Conservation (phyloP, 768 basidiomycete species). For the Mycena filopes region DNA sequence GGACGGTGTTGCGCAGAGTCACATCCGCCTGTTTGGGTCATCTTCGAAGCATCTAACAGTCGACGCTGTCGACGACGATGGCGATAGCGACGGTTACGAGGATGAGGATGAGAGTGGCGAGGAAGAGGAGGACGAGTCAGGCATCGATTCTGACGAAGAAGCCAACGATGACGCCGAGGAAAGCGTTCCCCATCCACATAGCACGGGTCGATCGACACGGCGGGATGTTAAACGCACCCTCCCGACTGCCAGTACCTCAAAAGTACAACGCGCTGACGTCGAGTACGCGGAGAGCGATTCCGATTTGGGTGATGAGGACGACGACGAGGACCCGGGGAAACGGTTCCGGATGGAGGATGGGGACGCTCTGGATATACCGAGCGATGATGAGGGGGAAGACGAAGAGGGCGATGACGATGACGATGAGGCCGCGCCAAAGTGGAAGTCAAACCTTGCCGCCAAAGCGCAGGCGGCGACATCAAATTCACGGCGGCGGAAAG, state of each 20-base stretch:
- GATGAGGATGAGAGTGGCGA: conserved; percentile 40
- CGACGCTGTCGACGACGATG: conserved; percentile 50
- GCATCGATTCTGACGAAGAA: conserved; percentile 36
- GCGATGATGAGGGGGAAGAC: conserved; percentile 65
- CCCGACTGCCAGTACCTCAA: conserved; percentile 43
- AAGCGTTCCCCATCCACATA: conserved; percentile 39
- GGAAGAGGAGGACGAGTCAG: conserved; percentile 46
- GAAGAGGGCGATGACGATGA: conserved; percentile 51
- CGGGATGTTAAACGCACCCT: conserved; percentile 58
- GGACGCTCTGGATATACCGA: conserved; percentile 57
- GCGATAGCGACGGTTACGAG: conserved; percentile 46
- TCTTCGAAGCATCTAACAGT: conserved; percentile 78
- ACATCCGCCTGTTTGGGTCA: conserved; percentile 85
- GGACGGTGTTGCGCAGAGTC: conserved; percentile 81
- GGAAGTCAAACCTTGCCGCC: conserved; percentile 76
- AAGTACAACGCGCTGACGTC: conserved; percentile 54
- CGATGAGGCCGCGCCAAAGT: conserved; percentile 64
- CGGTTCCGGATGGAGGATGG: conserved; percentile 61
- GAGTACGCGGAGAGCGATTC: conserved; percentile 86
- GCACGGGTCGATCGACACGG: conserved; percentile 62
- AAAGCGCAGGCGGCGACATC: conserved; percentile 60
- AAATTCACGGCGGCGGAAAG: conserved; percentile 59
- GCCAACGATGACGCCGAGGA: conserved; percentile 48
- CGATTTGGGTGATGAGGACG: conserved; percentile 65
- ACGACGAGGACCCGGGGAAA: conserved; percentile 41